Evolutionary conservation across 805 yeast species (phyloP), one percentile per base, ranked within the genome.

Genomic region (Candida nemodendra): DNA sequence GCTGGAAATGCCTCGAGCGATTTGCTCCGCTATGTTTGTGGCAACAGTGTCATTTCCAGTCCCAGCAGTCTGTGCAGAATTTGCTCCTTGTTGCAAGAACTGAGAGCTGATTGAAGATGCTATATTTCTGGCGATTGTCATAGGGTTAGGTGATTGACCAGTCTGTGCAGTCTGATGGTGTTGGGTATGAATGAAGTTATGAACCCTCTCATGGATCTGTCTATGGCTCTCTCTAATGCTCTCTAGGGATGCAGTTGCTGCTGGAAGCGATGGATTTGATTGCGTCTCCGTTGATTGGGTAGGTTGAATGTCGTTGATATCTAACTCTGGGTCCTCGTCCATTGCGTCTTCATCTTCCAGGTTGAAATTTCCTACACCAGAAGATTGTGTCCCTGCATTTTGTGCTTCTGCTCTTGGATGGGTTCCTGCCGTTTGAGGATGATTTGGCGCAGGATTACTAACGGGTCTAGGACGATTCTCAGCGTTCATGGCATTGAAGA

Each of bases 261-360:
- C 13, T 24, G 19, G 23, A 4, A 23, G 11, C 9, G 42, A 34
- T 21, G 24, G 9, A 21, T 21, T 21, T 8, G 7, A 8, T 21
- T 7, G 9, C 7, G 24, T 7, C 24, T 21, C 9, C 11, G 9
- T 21, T 11, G 11, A 8, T 21, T 21, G 24, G 24, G 7, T 21
- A 17, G 46, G 33, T 21, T 32, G 35, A n/a, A 42, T 34, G 25
- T 42, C 44, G 18, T 31, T 23, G 14, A 39, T 33, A 21, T 42
- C 51, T 9, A 34, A 26, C 27, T 44, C 52, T 5, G 47, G 52
- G 23, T 48, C 49, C 34, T 47, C 45, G 26, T 44, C 44, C 49
- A 47, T 38, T n/a, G 23, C 16, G 18, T 36, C 37, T 26, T 36
- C 41, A 27, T 36, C 22, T n/a, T n/a, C n/a, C n/a, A n/a, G n/a